phyloP scores from a whole-genome alignment of 306 rosid genomes.

The Prunus padus region DNA sequence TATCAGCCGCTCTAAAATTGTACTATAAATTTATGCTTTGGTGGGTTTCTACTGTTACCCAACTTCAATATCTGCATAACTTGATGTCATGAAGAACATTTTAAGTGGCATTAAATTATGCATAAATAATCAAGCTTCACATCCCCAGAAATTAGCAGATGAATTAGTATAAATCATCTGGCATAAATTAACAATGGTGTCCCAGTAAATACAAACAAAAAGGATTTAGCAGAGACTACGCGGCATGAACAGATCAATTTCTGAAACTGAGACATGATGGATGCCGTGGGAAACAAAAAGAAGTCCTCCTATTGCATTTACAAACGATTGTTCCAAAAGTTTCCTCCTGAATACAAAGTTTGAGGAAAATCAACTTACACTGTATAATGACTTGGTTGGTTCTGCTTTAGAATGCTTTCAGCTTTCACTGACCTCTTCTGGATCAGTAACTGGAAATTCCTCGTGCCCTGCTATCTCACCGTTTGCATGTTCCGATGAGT shows the following conservation, averaged over 20 bases:
- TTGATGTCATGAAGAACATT: too few species aligned
- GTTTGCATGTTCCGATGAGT: constrained; percentile 1
- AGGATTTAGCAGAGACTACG: not conserved
- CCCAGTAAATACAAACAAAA: not conserved
- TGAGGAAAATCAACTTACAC: not conserved
- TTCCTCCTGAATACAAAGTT: not conserved
- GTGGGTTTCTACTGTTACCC: too few species aligned
- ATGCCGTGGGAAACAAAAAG: not conserved
- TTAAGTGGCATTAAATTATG: too few species aligned
- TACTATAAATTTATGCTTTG: too few species aligned
- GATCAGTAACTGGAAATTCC: not conserved
- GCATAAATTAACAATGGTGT: not conserved
- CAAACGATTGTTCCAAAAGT: constrained; percentile 1
- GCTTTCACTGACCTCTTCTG: constrained; percentile 10
- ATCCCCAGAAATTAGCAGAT: too few species aligned
- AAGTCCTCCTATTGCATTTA: not conserved
- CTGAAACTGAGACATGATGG: too few species aligned
- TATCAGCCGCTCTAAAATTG: not conserved
- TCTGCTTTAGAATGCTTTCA: constrained; percentile 7
- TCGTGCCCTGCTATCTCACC: not conserved
- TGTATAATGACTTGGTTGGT: not conserved
- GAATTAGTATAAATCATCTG: not conserved
- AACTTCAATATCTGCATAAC: too few species aligned
- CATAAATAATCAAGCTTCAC: too few species aligned
- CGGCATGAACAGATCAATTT: not conserved